Evolutionary conservation across 169 alveolate genomes (phyloP).

Genomic region (Cryptosporidium andersoni): DNA sequence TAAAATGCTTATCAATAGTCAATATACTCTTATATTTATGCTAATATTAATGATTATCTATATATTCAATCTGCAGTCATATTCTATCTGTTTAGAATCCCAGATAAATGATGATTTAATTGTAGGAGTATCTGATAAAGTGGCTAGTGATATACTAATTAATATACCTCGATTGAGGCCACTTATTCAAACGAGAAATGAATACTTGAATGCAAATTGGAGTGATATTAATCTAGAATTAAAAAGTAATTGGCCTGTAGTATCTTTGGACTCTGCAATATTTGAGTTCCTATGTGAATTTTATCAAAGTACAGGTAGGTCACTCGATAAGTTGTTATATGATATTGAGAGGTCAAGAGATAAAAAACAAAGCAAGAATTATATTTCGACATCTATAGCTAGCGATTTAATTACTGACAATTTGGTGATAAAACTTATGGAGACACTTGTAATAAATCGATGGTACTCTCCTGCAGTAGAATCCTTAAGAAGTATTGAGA

Average conservation of each 20-base stretch:
- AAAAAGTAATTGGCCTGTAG: constrained; percentile 64
- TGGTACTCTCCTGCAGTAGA: constrained; percentile 47
- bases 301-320: constrained; percentile 27
- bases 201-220: constrained; percentile 8
- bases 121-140: too few species aligned
- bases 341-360: constrained; percentile 4
- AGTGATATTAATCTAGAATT: constrained; percentile 38
- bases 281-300: constrained; percentile 37
- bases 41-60: too few species aligned
- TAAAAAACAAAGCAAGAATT: not conserved
- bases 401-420: constrained; percentile 31
- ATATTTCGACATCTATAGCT: constrained; percentile 22
- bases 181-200: constrained; percentile 9
- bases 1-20: too few species aligned
- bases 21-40: too few species aligned
- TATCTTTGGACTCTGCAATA: constrained; percentile 44
- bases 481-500: constrained; percentile 27
- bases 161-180: constrained; percentile 39
- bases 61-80: too few species aligned
- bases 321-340: constrained; percentile 16
- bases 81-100: too few species aligned
- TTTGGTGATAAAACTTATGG: constrained; percentile 45
- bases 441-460: constrained; percentile 27
- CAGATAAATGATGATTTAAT: too few species aligned
- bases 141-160: too few species aligned